These are phyloP conservation scores for Fusarium tjaetaba DNA, from an alignment of 2,329 filamentous ascomycete species.

Conservation along the genomic window DNA sequence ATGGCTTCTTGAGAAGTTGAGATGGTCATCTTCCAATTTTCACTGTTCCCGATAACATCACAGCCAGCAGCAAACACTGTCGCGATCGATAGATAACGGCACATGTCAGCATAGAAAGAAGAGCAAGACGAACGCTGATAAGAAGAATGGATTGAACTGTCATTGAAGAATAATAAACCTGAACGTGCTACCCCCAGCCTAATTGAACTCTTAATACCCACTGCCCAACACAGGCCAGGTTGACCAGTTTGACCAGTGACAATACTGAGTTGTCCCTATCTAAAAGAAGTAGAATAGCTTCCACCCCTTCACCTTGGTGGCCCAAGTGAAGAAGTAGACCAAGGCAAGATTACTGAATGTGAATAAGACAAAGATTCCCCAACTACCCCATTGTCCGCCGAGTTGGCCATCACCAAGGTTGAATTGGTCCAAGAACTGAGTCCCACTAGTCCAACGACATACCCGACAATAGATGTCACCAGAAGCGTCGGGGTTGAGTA, in stretches of 20 bases:
- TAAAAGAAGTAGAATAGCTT: background rate
- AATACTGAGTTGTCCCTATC: accelerated
- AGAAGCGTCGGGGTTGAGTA: background rate
- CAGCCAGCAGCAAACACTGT: too few relatives aligned
- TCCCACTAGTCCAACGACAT: background rate
- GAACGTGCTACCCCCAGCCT: too few relatives aligned
- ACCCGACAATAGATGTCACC: background rate
- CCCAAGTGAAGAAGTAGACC: background rate
- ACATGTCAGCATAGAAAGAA: too few relatives aligned
- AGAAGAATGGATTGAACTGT: background rate
- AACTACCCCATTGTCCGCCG: background rate
- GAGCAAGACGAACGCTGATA: accelerated
- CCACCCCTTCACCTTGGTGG: background rate
- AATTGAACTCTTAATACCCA: too few relatives aligned
- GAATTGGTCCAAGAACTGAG: background rate
- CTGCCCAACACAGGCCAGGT: too few relatives aligned
- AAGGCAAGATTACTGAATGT: background rate
- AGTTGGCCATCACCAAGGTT: background rate
- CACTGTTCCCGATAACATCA: too few relatives aligned
- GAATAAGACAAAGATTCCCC: background rate
- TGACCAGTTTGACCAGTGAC: background rate
- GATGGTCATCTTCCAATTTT: too few relatives aligned
- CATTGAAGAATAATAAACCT: background rate
- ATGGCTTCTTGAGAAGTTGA: accelerated
- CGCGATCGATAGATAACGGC: too few relatives aligned